These are phyloP conservation scores for Penicillium vulpinum DNA, from an alignment of 2,329 filamentous ascomycete genomes.

Conservation along the genomic window DNA sequence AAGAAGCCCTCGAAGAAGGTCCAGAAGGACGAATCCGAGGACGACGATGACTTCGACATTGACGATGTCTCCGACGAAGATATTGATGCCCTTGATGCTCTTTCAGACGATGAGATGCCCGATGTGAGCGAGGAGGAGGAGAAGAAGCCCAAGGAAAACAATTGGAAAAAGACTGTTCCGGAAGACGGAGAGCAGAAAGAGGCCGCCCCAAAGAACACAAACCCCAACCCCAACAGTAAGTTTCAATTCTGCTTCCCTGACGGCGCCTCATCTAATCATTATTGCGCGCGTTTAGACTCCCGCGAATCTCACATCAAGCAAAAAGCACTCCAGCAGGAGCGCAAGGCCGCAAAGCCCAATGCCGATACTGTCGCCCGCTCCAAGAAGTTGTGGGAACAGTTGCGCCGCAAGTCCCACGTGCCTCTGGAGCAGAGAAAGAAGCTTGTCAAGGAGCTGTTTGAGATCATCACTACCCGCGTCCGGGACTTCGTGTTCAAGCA, in stretches of 20 bases:
- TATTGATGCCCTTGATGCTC: conserved; percentile 24
- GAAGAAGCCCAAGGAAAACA: conserved; percentile 19
- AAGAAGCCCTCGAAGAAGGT: conserved; percentile 36
- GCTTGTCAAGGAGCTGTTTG: conserved; percentile 85
- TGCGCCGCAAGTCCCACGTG: conserved; percentile 91
- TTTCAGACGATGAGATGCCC: conserved; percentile 36
- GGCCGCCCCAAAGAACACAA: conserved; percentile 9
- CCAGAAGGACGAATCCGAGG: conserved; percentile 43
- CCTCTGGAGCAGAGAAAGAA: conserved; percentile 83
- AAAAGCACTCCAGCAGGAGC: conserved; percentile 81
- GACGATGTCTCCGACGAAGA: conserved; percentile 51
- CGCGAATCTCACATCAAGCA: conserved; percentile 92
- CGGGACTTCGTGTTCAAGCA: conserved; percentile 98
- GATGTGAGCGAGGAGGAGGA: conserved; percentile 46
- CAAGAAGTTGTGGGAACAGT: conserved; percentile 95
- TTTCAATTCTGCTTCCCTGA: conserved; percentile 20
- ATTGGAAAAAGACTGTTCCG: conserved; percentile 8
- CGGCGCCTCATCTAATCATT: conserved; percentile 9
- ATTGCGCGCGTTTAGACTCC: conserved; percentile 50
- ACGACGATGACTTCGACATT: conserved; percentile 56
- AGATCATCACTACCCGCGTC: conserved; percentile 85
- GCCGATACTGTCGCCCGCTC: conserved; percentile 83
- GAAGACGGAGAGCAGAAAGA: conserved; percentile 7
- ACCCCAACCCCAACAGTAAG: conserved; percentile 29
- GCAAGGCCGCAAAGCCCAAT: conserved; percentile 89